phyloP scores from a whole-genome alignment of 805 yeast species.

The Candida suzukii region DNA sequence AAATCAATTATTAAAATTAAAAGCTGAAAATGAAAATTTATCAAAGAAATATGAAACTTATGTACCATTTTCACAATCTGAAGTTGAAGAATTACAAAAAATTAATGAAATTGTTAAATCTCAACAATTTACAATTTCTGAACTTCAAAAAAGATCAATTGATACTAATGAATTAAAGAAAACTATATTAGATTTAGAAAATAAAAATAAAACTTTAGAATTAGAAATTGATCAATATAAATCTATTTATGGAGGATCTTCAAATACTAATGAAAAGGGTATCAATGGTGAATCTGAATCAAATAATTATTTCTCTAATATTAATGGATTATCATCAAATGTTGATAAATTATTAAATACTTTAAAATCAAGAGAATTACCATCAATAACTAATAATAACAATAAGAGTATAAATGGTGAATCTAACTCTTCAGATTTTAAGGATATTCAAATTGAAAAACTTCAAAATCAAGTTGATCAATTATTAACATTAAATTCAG shows the following conservation, averaged over 20 bases:
- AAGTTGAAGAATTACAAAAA: slow-evolving; percentile 42
- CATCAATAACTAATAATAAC: slow-evolving; percentile 6
- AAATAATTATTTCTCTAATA: not conserved
- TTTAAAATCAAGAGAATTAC: slow-evolving; percentile 5
- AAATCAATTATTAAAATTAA: slow-evolving; percentile 32
- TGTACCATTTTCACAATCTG: slow-evolving; percentile 46
- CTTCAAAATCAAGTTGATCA: slow-evolving; percentile 54
- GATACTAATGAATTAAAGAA: slow-evolving; percentile 37
- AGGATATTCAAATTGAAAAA: not conserved
- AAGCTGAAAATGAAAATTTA: slow-evolving; percentile 37
- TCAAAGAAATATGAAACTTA: slow-evolving; percentile 35
- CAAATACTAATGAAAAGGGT: too few relatives aligned
- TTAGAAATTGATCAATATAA: slow-evolving; percentile 37
- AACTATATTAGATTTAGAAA: slow-evolving; percentile 40
- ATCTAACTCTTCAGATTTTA: not conserved
- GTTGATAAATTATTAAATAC: slow-evolving; percentile 11
- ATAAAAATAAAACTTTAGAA: slow-evolving; percentile 35
- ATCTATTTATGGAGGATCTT: slow-evolving; percentile 11
- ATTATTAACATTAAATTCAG: slow-evolving; percentile 38
- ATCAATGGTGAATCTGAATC: too few relatives aligned
- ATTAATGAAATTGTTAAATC: slow-evolving; percentile 47
- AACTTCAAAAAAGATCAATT: slow-evolving; percentile 32
- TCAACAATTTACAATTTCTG: slow-evolving; percentile 41
- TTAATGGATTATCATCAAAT: slow-evolving; percentile 7
- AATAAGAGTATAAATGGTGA: not conserved